phyloP scores from a whole-genome alignment of 345 rosid genomes.

The Eutrema yunnanense region DNA sequence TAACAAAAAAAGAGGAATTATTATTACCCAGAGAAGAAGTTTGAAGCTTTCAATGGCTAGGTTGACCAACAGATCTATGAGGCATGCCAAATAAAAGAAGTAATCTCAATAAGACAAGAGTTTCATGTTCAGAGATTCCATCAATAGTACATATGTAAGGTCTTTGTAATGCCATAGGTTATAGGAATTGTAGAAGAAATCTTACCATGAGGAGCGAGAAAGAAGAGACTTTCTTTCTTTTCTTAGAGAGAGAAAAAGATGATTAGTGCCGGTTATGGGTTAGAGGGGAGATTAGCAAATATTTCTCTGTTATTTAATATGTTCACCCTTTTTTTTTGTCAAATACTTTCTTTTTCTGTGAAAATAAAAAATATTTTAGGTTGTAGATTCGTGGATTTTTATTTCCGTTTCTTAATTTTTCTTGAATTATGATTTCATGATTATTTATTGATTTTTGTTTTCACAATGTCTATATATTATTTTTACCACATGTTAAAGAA shows the following conservation, averaged over 20 bases:
- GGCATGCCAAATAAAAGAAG: neutral
- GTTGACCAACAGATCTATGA: constrained; percentile 15
- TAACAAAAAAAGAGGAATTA: neutral
- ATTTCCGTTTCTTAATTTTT: neutral
- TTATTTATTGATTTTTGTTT: too few relatives aligned
- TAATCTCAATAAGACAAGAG: neutral
- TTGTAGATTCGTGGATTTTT: neutral
- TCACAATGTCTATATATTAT: too few relatives aligned
- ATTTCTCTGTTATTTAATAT: neutral
- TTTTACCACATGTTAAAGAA: neutral
- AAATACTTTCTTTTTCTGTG: neutral
- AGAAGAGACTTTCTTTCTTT: neutral
- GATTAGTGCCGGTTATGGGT: constrained; percentile 2
- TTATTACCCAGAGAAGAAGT: neutral
- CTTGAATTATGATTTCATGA: neutral
- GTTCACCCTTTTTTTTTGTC: neutral
- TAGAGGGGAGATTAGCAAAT: neutral
- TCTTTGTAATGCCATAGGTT: neutral
- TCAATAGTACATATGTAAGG: neutral
- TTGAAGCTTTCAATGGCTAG: constrained; percentile 2
- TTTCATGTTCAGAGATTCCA: neutral
- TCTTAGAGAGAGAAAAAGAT: neutral
- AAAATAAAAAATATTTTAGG: neutral
- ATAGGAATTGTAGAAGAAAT: neutral
- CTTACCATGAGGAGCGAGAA: constrained; percentile 10